Base-by-base conservation (phyloP, 352 stramenopile genomes). In the Blastocystis sp. region DNA sequence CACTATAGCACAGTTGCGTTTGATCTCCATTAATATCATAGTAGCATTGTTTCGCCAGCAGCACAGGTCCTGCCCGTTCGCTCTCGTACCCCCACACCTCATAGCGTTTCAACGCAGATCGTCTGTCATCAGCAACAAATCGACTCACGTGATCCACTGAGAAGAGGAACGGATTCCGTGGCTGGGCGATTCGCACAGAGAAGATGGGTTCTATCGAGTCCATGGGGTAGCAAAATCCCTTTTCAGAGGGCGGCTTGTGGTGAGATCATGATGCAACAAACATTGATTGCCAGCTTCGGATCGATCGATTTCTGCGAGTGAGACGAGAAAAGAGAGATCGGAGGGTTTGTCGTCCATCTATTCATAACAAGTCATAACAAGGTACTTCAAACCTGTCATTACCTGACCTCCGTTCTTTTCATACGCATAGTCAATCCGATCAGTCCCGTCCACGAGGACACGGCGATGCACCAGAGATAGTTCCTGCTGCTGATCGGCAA, bases 171-270 rank as follows among this genome's bases (percentile, higher is more conserved):
- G 73, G 73, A 69, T 84, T 84, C 2, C 73, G 73, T 37, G 73
- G 50, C 13, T 68, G 20, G 11, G 55, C 20, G 26, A 68, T 68
- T 45, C 23, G 29, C 26, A 84, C 73, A 15, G 73, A 45, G 50
- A 84, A 84, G 29, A 84, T n/a, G 3, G 73, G 43, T 18, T 84
- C 55, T 45, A 41, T 15, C 8, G 73, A 64, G 2, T 45, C 73
- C 73, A 84, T 84, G 3, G 73, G 73, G 47, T 84, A 84, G 50
- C 73, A 84, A 47, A 50, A 84, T 63, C 73, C 73, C 50, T 84
- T 84, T 39, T 84, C 73, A 13, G 73, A 66, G 4, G 73, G 73
- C 41, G 73, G 73, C 73, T 84, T 69, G 8, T 41, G 29, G 15
- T 41, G 26, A 29, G 1, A 68, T 26, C 23, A 54, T 7, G 34